phyloP scores from a whole-genome alignment of 768 basidiomycete species.

The Melanogaster broomeanus region DNA sequence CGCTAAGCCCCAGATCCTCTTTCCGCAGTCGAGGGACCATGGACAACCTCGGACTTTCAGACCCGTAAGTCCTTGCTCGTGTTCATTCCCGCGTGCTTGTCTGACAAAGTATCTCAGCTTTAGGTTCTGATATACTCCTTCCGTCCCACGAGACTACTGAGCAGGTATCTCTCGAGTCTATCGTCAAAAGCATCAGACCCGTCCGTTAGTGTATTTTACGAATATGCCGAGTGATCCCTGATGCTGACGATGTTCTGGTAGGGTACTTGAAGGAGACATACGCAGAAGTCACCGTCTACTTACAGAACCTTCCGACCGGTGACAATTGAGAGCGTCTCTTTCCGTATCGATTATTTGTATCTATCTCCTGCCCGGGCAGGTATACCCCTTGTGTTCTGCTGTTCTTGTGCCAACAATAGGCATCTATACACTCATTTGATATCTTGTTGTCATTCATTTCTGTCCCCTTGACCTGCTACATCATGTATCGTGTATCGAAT shows the following conservation, averaged over 20 bases:
- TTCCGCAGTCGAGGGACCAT: neutral
- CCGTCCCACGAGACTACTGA: neutral
- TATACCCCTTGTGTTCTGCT: neutral
- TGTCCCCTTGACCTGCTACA: neutral
- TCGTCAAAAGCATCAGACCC: slow-evolving; percentile 1
- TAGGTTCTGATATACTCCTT: neutral
- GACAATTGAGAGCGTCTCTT: neutral
- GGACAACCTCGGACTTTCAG: neutral
- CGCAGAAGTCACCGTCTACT: slow-evolving; percentile 1
- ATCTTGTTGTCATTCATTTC: neutral
- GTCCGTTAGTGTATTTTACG: neutral
- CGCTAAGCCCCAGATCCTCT: neutral
- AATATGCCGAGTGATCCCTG: too few species aligned
- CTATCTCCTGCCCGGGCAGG: neutral
- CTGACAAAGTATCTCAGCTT: neutral
- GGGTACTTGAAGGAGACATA: neutral
- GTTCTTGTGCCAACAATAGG: neutral
- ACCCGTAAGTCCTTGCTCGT: neutral
- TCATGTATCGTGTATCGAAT: neutral
- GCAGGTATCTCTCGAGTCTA: neutral
- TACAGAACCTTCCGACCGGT: neutral
- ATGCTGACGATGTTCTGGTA: neutral
- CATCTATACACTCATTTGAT: neutral
- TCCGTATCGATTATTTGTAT: neutral
- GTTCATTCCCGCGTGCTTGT: neutral